Evolutionary conservation across 2,329 filamentous ascomycete species (phyloP).

Genomic region (Dactylellina parvicollis): DNA sequence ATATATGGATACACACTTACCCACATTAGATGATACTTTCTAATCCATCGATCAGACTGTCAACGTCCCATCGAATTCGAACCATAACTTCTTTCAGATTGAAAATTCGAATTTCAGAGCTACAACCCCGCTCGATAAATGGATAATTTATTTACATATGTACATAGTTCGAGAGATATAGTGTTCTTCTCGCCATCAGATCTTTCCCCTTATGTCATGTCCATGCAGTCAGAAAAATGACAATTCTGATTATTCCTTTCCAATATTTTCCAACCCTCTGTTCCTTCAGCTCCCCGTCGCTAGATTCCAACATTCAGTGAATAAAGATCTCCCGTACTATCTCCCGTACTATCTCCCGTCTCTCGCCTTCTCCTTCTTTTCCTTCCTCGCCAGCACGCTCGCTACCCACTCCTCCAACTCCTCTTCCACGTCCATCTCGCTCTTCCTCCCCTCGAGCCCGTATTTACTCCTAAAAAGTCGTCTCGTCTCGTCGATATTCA

Average conservation of each 20-base stretch:
- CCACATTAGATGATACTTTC: too few species aligned
- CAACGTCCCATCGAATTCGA: too few species aligned
- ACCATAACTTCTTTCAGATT: too few species aligned
- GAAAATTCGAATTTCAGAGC: background rate
- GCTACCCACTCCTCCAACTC: slow-evolving; percentile 72
- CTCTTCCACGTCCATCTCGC: slow-evolving; percentile 68
- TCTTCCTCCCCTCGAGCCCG: slow-evolving; percentile 56
- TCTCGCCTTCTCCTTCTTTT: slow-evolving; percentile 62
- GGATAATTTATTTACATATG: slow-evolving; percentile 31
- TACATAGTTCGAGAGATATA: slow-evolving; percentile 25
- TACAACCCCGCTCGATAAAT: background rate
- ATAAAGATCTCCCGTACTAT: background rate
- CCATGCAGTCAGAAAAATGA: too few species aligned
- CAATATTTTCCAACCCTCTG: too few species aligned
- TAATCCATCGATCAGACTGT: too few species aligned
- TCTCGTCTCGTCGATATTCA: slow-evolving; percentile 73
- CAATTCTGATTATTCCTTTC: too few species aligned
- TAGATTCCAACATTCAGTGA: too few species aligned
- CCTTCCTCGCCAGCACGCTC: slow-evolving; percentile 70
- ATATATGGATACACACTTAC: too few species aligned
- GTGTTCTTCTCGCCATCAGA: too few species aligned
- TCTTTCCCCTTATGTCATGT: too few species aligned
- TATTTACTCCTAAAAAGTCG: slow-evolving; percentile 64
- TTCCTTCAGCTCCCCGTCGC: too few species aligned
- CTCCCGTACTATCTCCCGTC: background rate